Percentiles rank a stretch among this genome's conserved stretches.
Evolutionary conservation across 148 eudicot species (phyloP).

Genomic region (Nyssa sinensis): DNA sequence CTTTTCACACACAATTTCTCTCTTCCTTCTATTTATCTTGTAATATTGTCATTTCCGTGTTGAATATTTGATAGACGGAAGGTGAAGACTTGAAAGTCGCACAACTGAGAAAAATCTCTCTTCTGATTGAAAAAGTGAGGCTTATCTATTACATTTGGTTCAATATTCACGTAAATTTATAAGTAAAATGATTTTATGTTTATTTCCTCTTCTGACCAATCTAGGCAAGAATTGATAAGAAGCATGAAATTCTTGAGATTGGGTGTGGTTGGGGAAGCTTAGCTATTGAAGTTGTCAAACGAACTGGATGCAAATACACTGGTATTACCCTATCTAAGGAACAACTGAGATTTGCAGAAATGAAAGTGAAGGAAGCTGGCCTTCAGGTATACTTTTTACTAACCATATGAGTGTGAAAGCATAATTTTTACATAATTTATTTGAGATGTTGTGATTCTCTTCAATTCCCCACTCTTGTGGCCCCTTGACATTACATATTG

Average conservation of each 20-base stretch:
- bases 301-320: conserved; percentile 92
- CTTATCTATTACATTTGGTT: background rate
- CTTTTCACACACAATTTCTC: background rate
- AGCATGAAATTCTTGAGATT: conserved; percentile 80
- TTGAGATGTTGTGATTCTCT: too few species aligned
- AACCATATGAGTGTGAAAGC: too few species aligned
- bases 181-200: background rate
- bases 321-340: conserved; percentile 87
- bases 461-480: too few species aligned
- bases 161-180: background rate
- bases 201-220: background rate
- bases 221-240: conserved; percentile 68
- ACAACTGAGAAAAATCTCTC: conserved; percentile 70
- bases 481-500: too few species aligned
- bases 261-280: conserved; percentile 99
- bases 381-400: conserved; percentile 50
- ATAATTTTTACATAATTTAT: too few species aligned
- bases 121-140: conserved; percentile 61
- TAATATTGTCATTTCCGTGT: conserved; percentile 1
- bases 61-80: conserved; percentile 41
- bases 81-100: conserved; percentile 80
- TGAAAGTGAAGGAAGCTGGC: conserved; percentile 82
- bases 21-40: background rate
- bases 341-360: conserved; percentile 74
- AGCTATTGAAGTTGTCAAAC: conserved; percentile 83